phyloP scores from a whole-genome alignment of 148 eudicot species.

The Rheum nobile region DNA sequence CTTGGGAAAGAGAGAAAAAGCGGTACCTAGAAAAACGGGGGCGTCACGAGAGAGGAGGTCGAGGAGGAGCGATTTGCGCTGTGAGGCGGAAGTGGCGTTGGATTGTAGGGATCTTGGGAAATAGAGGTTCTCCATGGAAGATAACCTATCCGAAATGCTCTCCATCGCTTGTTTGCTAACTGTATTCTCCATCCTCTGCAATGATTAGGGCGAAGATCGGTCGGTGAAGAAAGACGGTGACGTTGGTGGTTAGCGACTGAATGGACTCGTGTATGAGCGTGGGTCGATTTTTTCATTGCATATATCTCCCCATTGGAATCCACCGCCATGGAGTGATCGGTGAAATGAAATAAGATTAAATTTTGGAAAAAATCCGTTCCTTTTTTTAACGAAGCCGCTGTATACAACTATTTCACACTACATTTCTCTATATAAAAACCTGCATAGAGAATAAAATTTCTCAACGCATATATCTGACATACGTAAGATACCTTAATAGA shows the following conservation, averaged over 20 bases:
- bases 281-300: not conserved
- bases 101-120: conserved; percentile 64
- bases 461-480: no score
- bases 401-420: no score
- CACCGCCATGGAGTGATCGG: not conserved
- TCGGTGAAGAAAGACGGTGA: not conserved
- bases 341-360: no score
- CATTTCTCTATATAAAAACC: no score
- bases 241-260: not conserved
- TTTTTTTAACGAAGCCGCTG: no score
- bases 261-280: not conserved
- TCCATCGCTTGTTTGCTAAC: conserved; percentile 35
- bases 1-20: not conserved
- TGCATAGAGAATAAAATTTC: no score
- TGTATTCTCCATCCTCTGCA: conserved; percentile 7
- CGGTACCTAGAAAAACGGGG: conserved; percentile 71
- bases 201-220: not conserved
- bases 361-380: no score
- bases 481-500: no score
- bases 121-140: conserved; percentile 59
- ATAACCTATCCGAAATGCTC: conserved; percentile 46
- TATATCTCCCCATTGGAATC: not conserved
- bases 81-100: conserved; percentile 37
- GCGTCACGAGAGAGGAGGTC: conserved; percentile 69
- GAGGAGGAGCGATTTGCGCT: conserved; percentile 60